phyloP scores from a whole-genome alignment of 306 rosid species.

The Vachellia pachyceras region DNA sequence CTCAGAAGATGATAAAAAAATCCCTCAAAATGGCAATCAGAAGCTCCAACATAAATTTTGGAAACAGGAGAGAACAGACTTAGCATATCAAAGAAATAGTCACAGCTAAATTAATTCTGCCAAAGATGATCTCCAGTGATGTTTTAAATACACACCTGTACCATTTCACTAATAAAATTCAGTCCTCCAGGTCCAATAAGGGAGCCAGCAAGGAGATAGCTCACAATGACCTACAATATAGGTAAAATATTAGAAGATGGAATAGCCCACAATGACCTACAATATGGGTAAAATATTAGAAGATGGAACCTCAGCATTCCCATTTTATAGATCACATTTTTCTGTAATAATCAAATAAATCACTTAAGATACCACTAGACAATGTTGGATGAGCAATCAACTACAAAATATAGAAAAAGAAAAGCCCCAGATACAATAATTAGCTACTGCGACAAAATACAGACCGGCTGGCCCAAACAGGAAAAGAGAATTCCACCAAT shows the following conservation, averaged over 20 bases:
- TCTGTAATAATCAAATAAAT: constrained; percentile 28
- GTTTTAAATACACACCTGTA: constrained; percentile 70
- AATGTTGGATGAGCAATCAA: constrained; percentile 30
- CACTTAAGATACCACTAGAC: constrained; percentile 20
- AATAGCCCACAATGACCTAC: constrained; percentile 98
- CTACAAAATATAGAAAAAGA: background rate
- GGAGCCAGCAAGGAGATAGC: constrained; percentile 99
- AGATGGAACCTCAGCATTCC: constrained; percentile 12
- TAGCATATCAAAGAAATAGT: constrained; percentile 15
- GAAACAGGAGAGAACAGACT: constrained; percentile 8
- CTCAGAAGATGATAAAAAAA: constrained; percentile 31
- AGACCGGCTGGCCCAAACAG: constrained; percentile 98
- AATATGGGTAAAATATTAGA: constrained; percentile 35
- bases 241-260: constrained; percentile 33
- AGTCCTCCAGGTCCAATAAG: constrained; percentile 98
- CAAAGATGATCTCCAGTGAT: constrained; percentile 7
- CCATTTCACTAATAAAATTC: constrained; percentile 91
- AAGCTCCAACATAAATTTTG: background rate
- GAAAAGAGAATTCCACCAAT: constrained; percentile 97
- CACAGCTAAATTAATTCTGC: constrained; percentile 12
- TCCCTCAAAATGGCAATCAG: constrained; percentile 6
- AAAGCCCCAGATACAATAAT: constrained; percentile 16
- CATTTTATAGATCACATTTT: constrained; percentile 23
- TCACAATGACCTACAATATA: constrained; percentile 86
- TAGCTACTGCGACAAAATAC: constrained; percentile 44